Percentiles rank a stretch among this genome's conserved stretches.
Conservation (phyloP, 768 basidiomycete species). For the Leucocoprinus sp. region DNA sequence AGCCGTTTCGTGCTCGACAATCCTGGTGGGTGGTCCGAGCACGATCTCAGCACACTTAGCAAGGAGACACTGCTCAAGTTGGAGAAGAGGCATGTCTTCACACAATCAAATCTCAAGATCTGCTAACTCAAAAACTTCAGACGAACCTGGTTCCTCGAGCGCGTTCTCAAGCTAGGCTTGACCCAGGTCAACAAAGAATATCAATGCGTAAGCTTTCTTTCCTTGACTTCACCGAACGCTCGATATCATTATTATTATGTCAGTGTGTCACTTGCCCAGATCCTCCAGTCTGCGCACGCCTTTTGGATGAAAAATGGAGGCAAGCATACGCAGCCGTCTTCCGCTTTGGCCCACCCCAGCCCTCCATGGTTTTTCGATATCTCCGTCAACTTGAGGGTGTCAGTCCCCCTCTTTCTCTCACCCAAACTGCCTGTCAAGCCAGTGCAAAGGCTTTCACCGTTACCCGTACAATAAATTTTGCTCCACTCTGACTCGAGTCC, state of each 20-base stretch:
- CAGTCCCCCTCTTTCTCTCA: slow-evolving; percentile 79
- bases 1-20: slow-evolving; percentile 91
- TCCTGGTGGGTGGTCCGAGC: slow-evolving; percentile 76
- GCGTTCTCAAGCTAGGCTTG: slow-evolving; percentile 84
- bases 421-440: slow-evolving; percentile 81
- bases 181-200: slow-evolving; percentile 90
- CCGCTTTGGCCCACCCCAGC: slow-evolving; percentile 83
- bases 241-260: not conserved
- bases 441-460: slow-evolving; percentile 86
- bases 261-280: slow-evolving; percentile 86
- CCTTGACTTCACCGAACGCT: not conserved
- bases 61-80: slow-evolving; percentile 81
- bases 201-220: slow-evolving; percentile 59
- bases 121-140: slow-evolving; percentile 26
- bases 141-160: slow-evolving; percentile 92
- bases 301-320: slow-evolving; percentile 90
- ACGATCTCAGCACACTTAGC: slow-evolving; percentile 74
- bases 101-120: not conserved
- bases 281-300: slow-evolving; percentile 62
- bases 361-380: slow-evolving; percentile 90
- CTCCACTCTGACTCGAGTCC: slow-evolving; percentile 3
- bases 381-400: slow-evolving; percentile 85
- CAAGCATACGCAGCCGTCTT: slow-evolving; percentile 84
- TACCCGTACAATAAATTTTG: slow-evolving; percentile 45
- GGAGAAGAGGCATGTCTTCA: slow-evolving; percentile 62